Evolutionary conservation across 2,329 filamentous ascomycete genomes (phyloP), one percentile per base, ranked within the genome.

Genomic region (Clonostachys byssicola): DNA sequence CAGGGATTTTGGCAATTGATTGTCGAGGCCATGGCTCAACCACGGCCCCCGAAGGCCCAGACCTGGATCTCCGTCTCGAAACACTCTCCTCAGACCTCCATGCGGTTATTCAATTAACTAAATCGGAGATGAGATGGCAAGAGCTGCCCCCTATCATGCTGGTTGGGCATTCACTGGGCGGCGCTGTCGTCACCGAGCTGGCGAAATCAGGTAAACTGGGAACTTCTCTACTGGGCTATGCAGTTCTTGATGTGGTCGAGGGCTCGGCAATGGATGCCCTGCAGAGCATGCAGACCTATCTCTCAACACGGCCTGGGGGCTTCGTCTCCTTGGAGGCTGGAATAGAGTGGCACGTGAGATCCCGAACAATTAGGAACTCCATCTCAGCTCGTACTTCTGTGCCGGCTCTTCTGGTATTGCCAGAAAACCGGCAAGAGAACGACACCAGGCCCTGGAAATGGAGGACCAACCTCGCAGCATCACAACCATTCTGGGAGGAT

Each of bases 211-310:
- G 81, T 2, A 70, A 75, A 38, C 70, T 96, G 35, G 88, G 86
- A 2, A 64, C 70, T 36, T 78, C 83, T 23, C 64, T 97, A 2
- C 73, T 97, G 14, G 94, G 89, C 17, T 96, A 92, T 66, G 89
- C 85, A 5, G 92, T 97, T 8, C 74, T 99, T 14, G 94, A 99
- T 66, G 90, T 99, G 5, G 94, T 99, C 30, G 94, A 99, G 67
- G 89, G 94, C 12, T 95, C 89, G 1, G 94, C 94, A 34, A 92
- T 99, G 66, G 94, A 97, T 63, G 92, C 94, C 4, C 75, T 99
- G 46, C 85, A 91, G 64, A 92, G 88, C 65, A 99, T 99, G 94
- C 87, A 94, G 55, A 87, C 85, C 4, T 96, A 96, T 64, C 78
- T 99, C 17, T 85, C 88, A 2, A 91, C 86, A 5, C 80, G 94